These are phyloP conservation scores for Gnomoniopsis smithogilvyi DNA, from an alignment of 2,329 filamentous ascomycete genomes.

Conservation along the genomic window DNA sequence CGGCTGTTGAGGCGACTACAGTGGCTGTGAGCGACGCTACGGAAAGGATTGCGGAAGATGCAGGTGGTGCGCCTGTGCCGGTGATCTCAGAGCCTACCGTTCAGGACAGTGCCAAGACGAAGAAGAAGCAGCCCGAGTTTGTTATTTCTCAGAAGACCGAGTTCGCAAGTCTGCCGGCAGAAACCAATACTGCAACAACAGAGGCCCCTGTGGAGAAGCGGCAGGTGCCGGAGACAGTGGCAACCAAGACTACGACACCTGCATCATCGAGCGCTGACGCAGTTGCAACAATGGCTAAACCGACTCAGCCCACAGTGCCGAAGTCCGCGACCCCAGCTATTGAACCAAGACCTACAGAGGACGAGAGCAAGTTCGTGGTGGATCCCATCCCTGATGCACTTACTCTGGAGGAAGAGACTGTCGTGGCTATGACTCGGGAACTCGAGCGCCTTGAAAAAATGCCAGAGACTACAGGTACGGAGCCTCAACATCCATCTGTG, in stretches of 20 bases:
- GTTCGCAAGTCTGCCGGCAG: not conserved
- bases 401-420: not conserved
- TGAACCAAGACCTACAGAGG: not conserved
- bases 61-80: not conserved
- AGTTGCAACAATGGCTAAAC: not conserved
- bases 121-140: not conserved
- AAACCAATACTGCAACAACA: not conserved
- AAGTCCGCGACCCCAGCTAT: not conserved
- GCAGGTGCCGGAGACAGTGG: not conserved
- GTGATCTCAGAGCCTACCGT: not conserved
- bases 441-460: not conserved
- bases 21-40: not conserved
- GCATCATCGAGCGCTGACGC: not conserved
- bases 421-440: not conserved
- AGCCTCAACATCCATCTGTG: not conserved
- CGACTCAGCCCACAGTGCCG: not conserved
- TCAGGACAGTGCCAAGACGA: not conserved
- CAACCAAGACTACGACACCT: not conserved
- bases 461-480: not conserved
- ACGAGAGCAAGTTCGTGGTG: not conserved
- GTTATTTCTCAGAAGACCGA: not conserved
- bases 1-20: constrained; percentile 5
- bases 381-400: not conserved
- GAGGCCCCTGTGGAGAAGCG: not conserved
- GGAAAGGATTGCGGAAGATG: not conserved